Evolutionary conservation across 352 stramenopile genomes (phyloP), one percentile per base, ranked within the genome.

Genomic region (Pythium aquatile): DNA sequence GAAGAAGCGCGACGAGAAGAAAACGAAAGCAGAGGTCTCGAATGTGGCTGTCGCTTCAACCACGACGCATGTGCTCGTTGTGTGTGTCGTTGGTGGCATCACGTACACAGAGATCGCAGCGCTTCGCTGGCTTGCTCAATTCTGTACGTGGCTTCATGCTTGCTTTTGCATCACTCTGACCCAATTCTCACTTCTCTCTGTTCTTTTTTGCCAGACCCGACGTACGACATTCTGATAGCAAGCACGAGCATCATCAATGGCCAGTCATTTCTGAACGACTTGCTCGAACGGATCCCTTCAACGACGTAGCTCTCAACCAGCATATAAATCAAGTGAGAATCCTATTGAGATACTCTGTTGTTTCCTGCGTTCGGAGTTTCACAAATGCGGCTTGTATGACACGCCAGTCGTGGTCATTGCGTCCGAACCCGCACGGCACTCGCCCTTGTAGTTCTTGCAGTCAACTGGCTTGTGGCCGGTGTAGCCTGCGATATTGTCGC

Each of bases 401-500:
- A 75, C 72, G 5, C 85, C 85, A 0, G 80, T 92, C 7, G 85
- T 91, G 9, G 83, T 92, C 30, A 69, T 70, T 0, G 58, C 53
- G 37, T 92, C 67, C 32, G 74, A 87, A 46, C 84, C 87, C 10
- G 86, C 78, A 13, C 71, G 77, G 40, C 78, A 89, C 35, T 92
- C 84, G 29, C 87, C 87, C 16, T 76, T 79, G 58, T 91, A 91
- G 67, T 95, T 95, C n/a, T 60, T 71, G 69, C 81, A 90, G 65
- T 91, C 81, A 24, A 81, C 68, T 0, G 86, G 81, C 35, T 91
- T 90, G 73, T 93, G 82, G 1, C 88, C 85, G 9, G 85, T 88
- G 70, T 96, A 96, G 0, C 86, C 86, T 0, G 88, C 85, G 14
- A 96, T 66, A 54, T 96, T 94, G 58, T 94, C 83, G 61, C 65